A percentile compares a stretch with the other conserved stretches of the same genome.
Evolutionary conservation across 257 asterid genomes (phyloP).

Genomic region (Salvia splendens): DNA sequence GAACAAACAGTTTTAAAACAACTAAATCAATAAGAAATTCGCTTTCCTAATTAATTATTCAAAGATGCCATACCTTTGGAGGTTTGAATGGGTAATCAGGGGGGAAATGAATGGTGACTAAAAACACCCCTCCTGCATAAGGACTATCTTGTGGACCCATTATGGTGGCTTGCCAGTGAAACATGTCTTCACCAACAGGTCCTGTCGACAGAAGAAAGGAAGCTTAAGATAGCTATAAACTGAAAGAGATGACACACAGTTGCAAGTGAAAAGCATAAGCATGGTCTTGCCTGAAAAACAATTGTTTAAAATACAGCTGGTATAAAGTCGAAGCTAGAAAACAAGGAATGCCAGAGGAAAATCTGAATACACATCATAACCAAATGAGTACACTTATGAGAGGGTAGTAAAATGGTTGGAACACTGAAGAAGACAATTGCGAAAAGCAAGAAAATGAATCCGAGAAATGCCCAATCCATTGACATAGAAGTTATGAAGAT

Average conservation of each 20-base stretch:
- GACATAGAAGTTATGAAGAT: not conserved
- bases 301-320: not conserved
- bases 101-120: constrained; percentile 74
- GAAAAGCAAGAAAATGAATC: not conserved
- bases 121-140: constrained; percentile 74
- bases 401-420: not conserved
- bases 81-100: constrained; percentile 83
- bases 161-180: constrained; percentile 84
- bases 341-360: constrained; percentile 5
- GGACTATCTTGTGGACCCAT: constrained; percentile 88
- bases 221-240: not conserved
- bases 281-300: not conserved
- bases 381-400: not conserved
- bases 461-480: not conserved
- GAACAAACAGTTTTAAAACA: not conserved
- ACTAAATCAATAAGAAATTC: not conserved
- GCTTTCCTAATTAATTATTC: not conserved
- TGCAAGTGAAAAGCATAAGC: not conserved
- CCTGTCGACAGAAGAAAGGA: constrained; percentile 41
- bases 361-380: not conserved
- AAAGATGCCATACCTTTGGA: constrained; percentile 52
- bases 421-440: not conserved
- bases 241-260: not conserved
- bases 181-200: constrained; percentile 85
- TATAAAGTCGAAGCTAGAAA: not conserved